Percentiles rank a stretch among this genome's conserved stretches.
Evolutionary conservation across 176 grass and related monocot genomes (phyloP).

Genomic region (Phyllostachys edulis): DNA sequence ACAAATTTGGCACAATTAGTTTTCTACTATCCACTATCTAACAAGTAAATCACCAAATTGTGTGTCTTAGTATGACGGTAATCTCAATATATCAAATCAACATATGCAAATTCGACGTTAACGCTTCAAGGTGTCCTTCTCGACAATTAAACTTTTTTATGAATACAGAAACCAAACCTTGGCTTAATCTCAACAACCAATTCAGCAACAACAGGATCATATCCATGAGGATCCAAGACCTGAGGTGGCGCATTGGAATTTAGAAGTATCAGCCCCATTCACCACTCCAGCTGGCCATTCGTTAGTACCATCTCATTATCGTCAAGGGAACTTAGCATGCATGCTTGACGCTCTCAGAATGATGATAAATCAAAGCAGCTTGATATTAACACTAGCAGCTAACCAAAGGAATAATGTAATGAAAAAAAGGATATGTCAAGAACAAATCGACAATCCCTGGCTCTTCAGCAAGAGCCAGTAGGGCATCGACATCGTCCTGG

Average conservation of each 20-base stretch:
- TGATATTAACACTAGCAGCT: not conserved
- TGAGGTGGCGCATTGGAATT: conserved; percentile 43
- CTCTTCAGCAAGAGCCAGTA: conserved; percentile 76
- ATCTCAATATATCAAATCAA: conserved; percentile 11
- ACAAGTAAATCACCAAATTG: not conserved
- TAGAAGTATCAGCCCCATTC: conserved; percentile 58
- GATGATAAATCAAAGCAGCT: not conserved
- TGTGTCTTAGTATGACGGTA: not conserved
- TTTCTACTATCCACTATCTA: not conserved
- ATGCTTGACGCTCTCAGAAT: conserved; percentile 10
- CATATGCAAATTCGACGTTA: not conserved
- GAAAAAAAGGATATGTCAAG: conserved; percentile 84
- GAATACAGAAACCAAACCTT: conserved; percentile 47
- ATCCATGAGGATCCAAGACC: conserved; percentile 59
- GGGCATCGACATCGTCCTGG: conserved; percentile 80
- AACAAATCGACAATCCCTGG: conserved; percentile 75
- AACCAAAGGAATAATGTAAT: not conserved
- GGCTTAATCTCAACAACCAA: conserved; percentile 84
- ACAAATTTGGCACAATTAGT: not conserved
- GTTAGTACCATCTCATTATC: conserved; percentile 51
- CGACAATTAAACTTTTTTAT: not conserved
- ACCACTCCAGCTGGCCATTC: conserved; percentile 84
- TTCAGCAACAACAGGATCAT: conserved; percentile 60
- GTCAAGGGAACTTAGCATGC: conserved; percentile 46
- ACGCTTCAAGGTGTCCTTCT: conserved; percentile 12